Evolutionary conservation across 164 flowering plant genomes (phyloP), one percentile per base, ranked within the genome.

Genomic region (Chimonanthus praecox): DNA sequence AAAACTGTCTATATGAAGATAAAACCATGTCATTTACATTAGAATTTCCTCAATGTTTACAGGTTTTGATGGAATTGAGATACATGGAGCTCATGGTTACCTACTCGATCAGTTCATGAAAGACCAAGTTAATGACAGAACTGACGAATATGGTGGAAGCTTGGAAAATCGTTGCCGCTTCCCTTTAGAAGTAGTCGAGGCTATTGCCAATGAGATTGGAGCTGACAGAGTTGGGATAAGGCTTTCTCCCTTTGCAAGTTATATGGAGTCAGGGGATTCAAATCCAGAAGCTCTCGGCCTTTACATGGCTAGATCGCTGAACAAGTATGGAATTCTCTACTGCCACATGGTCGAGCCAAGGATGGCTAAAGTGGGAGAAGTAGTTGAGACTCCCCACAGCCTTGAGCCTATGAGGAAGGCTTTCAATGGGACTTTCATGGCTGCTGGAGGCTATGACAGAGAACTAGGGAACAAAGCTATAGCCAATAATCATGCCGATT

Each of bases 31-130:
- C 10, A 54, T 11, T 10, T 16, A 62, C 46, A 33, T 43, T 43
- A 7, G 15, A 50, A 7, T n/a, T 20, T 58, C 3, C 6, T 62
- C 67, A 47, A 2, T 54, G 4, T 54, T 8, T 21, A 48, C 66
- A 80, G 85, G 85, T 9, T 83, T 83, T 44, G 81, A 83, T 76
- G 86, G 84, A 67, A 81, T 84, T 50, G 83, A 84, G 77, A 77
- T 84, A 78, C 86, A 79, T 33, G 84, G 84, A 2, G 83, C 84
- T 7, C 74, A 80, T 21, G 86, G 86, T 10, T 81, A 76, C 76
- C 63, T 83, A 46, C 21, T 83, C 5, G 84, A 81, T 10, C 83
- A 83, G 7, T 81, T 81, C 68, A 16, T 83, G 78, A 83, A 83
- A 64, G 86, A 83, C 50, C 65, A 72, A 67, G 76, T 79, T 7